Evolutionary conservation across 1,284 basidiomycete genomes (phyloP).

Genomic region (Malassezia brasiliensis): DNA sequence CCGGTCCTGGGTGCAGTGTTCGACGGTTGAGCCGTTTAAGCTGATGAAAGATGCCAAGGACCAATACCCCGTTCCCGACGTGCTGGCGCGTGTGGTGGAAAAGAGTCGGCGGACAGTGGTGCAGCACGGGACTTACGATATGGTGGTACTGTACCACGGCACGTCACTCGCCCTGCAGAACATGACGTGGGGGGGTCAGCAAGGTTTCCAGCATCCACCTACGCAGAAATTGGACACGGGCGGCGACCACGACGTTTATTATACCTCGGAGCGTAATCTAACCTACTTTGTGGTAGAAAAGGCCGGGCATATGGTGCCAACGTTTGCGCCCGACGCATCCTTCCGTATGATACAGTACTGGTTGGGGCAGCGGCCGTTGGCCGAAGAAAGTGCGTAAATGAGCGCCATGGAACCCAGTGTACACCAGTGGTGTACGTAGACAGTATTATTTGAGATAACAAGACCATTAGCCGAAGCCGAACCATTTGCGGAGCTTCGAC

Average conservation of each 20-base stretch:
- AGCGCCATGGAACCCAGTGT: too few relatives aligned
- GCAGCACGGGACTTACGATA: slow-evolving; percentile 33
- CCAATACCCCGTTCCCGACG: slow-evolving; percentile 19
- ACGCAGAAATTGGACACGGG: slow-evolving; percentile 17
- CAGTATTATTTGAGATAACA: too few relatives aligned
- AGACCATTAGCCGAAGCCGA: too few relatives aligned
- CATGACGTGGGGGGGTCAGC: slow-evolving; percentile 38
- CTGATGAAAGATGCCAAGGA: slow-evolving; percentile 13
- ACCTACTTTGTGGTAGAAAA: slow-evolving; percentile 18
- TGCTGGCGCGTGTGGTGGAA: slow-evolving; percentile 30
- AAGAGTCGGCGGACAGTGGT: slow-evolving; percentile 27
- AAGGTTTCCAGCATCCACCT: slow-evolving; percentile 38
- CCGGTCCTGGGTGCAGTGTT: slow-evolving; percentile 27
- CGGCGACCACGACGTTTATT: slow-evolving; percentile 19
- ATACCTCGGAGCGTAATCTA: slow-evolving; percentile 31
- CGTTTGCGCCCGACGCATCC: slow-evolving; percentile 27
- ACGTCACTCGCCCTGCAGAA: slow-evolving; percentile 33
- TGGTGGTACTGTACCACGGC: slow-evolving; percentile 33
- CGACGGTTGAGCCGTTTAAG: slow-evolving; percentile 21
- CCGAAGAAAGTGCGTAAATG: not conserved
- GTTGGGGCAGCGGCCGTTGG: slow-evolving; percentile 21
- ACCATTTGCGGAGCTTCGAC: too few relatives aligned
- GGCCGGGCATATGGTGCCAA: slow-evolving; percentile 31
- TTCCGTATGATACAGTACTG: slow-evolving; percentile 34
- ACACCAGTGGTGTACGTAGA: too few relatives aligned